Evolutionary conservation across 202 grass and related monocot species (phyloP).

Genomic region (Schoenoplectus tabernaemontani): DNA sequence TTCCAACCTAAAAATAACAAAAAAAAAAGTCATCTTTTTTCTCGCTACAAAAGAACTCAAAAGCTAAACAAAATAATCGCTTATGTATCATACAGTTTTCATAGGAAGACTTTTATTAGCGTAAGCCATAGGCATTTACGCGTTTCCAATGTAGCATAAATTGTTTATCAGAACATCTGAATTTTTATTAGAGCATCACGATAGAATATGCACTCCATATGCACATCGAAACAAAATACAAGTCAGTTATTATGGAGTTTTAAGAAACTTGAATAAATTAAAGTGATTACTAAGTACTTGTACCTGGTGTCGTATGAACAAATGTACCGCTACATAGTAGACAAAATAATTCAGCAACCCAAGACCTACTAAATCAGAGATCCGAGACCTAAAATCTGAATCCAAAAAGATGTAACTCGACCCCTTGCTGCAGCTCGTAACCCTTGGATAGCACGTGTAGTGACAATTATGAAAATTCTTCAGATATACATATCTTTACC

Average conservation of each 20-base stretch:
- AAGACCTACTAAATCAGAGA: not conserved
- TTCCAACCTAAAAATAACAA: not conserved
- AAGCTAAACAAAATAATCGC: not conserved
- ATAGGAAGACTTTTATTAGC: not conserved
- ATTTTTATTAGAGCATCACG: too few species aligned
- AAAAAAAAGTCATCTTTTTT: too few species aligned
- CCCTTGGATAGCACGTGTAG: constrained; percentile 31
- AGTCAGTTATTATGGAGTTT: too few species aligned
- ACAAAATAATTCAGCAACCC: too few species aligned
- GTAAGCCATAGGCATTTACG: not conserved
- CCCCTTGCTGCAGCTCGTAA: constrained; percentile 51
- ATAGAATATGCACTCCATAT: too few species aligned
- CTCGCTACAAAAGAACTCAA: not conserved
- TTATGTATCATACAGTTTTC: not conserved
- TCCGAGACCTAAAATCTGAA: constrained; percentile 19
- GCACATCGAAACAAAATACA: too few species aligned
- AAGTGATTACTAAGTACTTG: too few species aligned
- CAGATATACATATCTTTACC: not conserved
- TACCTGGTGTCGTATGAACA: too few species aligned
- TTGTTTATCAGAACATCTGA: too few species aligned
- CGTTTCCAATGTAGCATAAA: not conserved
- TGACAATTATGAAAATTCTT: not conserved
- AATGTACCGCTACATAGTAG: too few species aligned
- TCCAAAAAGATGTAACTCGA: constrained; percentile 66
- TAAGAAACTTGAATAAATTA: too few species aligned